Conservation (phyloP, 2,329 filamentous ascomycete genomes). For the Calonectria hawksworthii region DNA sequence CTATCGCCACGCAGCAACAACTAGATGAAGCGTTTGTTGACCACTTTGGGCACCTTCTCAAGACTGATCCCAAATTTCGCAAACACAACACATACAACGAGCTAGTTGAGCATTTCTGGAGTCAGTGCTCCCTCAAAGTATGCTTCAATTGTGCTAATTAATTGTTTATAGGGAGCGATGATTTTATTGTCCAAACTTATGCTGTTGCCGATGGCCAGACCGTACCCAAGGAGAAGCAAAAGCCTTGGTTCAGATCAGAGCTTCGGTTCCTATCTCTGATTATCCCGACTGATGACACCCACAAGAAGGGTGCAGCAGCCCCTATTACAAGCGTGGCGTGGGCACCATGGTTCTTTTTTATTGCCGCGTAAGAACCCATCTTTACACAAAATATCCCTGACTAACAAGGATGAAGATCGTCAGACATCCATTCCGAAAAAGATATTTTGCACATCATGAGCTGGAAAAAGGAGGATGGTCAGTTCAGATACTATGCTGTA, state of each 20-base stretch:
- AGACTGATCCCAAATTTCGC: not conserved
- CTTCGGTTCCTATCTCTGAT: not conserved
- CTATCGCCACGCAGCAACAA: not conserved
- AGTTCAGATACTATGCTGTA: slow-evolving; percentile 10
- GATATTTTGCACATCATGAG: slow-evolving; percentile 13
- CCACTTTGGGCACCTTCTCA: not conserved
- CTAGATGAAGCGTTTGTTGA: not conserved
- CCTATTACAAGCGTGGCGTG: not conserved
- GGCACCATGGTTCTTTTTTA: not conserved
- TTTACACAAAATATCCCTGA: not conserved
- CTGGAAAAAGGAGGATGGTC: not conserved
- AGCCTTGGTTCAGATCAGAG: slow-evolving; percentile 10
- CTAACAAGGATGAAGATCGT: not conserved
- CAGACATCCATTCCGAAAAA: not conserved
- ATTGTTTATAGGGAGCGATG: not conserved
- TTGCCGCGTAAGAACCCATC: not conserved
- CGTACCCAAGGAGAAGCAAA: not conserved
- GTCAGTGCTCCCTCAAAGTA: not conserved
- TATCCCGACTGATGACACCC: not conserved
- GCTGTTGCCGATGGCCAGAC: slow-evolving; percentile 6
- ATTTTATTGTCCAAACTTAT: not conserved
- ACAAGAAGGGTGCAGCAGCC: not conserved
- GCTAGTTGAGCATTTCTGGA: not conserved
- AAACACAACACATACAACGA: slow-evolving; percentile 3
- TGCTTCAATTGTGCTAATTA: not conserved